Evolutionary conservation across 176 grass and related monocot genomes (phyloP).

Genomic region (Eragrostis curvula): DNA sequence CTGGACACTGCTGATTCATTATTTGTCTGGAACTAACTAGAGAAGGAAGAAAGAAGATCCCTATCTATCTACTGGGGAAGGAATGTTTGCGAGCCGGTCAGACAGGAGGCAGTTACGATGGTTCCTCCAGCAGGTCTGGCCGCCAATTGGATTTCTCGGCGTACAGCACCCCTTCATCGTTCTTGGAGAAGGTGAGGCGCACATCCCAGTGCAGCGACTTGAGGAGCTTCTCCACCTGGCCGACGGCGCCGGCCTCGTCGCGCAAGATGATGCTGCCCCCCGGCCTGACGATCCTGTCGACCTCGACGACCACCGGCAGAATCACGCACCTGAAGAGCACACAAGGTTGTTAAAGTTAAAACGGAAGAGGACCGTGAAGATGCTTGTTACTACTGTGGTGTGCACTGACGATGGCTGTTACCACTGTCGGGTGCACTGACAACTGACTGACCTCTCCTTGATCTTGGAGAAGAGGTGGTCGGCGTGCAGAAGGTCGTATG

Average conservation of each 20-base stretch:
- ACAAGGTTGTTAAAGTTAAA: not conserved
- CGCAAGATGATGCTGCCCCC: conserved; percentile 81
- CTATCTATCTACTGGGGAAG: conserved; percentile 37
- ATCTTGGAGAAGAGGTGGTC: conserved; percentile 87
- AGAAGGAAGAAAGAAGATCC: not conserved
- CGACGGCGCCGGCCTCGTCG: conserved; percentile 54
- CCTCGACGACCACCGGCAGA: conserved; percentile 73
- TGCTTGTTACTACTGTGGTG: not conserved
- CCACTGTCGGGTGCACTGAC: too few species aligned
- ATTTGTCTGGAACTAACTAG: conserved; percentile 42
- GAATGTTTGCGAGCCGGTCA: conserved; percentile 13
- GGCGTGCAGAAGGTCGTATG: conserved; percentile 92
- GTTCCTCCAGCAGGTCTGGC: conserved; percentile 53
- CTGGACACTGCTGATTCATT: conserved; percentile 13
- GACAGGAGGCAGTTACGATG: conserved; percentile 5
- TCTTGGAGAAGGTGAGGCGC: conserved; percentile 74
- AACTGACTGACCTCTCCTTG: conserved; percentile 67
- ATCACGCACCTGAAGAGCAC: conserved; percentile 63
- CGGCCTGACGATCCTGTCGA: conserved; percentile 87
- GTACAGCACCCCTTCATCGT: conserved; percentile 64
- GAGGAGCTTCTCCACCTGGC: conserved; percentile 72
- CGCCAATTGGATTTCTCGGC: conserved; percentile 89
- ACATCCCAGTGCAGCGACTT: conserved; percentile 89
- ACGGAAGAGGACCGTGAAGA: not conserved
- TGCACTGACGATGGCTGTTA: not conserved